A percentile compares a stretch with the other conserved stretches of the same genome.
Evolutionary conservation across 768 basidiomycete species (phyloP).

Genomic region (Leccinum sublutescens): DNA sequence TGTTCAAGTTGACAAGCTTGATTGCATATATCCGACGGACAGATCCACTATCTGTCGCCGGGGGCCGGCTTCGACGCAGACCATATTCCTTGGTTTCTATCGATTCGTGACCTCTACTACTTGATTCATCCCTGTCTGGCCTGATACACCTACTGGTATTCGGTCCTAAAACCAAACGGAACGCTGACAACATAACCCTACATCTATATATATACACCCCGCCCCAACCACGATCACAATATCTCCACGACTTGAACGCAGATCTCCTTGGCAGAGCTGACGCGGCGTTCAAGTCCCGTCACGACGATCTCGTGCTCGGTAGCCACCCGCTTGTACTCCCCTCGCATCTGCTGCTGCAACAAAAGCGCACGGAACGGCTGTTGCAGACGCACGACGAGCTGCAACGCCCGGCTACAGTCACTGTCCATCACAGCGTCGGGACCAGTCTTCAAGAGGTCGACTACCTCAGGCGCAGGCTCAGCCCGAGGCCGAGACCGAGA

Average conservation of each 20-base stretch:
- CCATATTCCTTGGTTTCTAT: too few species aligned
- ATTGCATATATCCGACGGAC: too few species aligned
- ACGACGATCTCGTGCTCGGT: not conserved
- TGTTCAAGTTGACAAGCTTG: too few species aligned
- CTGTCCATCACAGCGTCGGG: not conserved
- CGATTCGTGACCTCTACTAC: too few species aligned
- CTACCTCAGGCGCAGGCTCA: not conserved
- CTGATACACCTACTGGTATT: too few species aligned
- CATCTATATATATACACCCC: not conserved
- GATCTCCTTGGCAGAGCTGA: not conserved
- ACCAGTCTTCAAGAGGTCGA: not conserved
- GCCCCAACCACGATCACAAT: not conserved
- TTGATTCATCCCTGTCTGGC: too few species aligned
- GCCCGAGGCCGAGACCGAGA: not conserved
- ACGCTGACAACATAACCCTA: not conserved
- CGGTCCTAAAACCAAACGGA: not conserved
- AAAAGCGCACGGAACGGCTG: constrained; percentile 10
- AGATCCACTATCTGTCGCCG: too few species aligned
- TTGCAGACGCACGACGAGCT: constrained; percentile 5
- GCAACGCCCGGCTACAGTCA: constrained; percentile 1
- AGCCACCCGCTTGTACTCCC: not conserved
- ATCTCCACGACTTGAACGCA: not conserved
- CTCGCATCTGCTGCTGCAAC: constrained; percentile 1
- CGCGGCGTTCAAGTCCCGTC: not conserved
- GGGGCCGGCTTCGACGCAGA: too few species aligned